phyloP scores from a whole-genome alignment of 169 alveolate species.

The Besnoitia besnoiti region DNA sequence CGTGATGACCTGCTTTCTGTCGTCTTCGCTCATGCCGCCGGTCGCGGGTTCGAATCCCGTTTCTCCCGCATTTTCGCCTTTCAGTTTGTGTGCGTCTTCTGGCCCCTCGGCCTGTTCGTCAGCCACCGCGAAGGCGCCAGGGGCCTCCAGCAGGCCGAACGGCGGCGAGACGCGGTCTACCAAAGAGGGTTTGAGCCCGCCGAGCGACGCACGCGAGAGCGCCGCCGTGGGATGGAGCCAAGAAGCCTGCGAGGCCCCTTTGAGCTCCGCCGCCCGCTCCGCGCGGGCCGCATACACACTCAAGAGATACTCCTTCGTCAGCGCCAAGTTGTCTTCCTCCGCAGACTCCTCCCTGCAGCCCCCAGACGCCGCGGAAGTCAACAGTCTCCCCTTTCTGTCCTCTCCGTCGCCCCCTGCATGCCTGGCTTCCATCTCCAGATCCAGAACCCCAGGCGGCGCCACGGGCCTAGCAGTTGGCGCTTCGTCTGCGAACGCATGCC shows the following conservation, averaged over 20 bases:
- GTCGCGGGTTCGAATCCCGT: no score
- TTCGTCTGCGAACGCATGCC: not conserved
- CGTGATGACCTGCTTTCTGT: not conserved
- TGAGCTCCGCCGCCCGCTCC: not conserved
- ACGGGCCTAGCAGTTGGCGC: no score
- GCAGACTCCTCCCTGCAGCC: not conserved
- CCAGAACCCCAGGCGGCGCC: no score
- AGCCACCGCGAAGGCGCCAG: not conserved
- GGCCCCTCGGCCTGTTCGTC: conserved; percentile 3
- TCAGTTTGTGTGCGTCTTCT: not conserved
- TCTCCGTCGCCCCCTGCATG: not conserved
- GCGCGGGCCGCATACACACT: not conserved
- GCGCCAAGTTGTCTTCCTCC: not conserved
- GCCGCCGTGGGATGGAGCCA: not conserved
- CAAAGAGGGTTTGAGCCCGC: not conserved
- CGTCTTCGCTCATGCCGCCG: conserved; percentile 15
- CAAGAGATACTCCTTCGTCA: not conserved
- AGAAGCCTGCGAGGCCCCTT: not conserved
- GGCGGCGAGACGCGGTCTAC: conserved; percentile 14
- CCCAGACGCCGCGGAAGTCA: no score
- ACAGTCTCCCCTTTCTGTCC: not conserved
- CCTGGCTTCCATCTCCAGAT: no score
- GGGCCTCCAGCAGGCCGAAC: not conserved
- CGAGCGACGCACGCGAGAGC: not conserved
- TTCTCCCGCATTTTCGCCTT: not conserved